Conservation (phyloP, 2,329 filamentous ascomycete species). For the Clonostachys rhizophaga region DNA sequence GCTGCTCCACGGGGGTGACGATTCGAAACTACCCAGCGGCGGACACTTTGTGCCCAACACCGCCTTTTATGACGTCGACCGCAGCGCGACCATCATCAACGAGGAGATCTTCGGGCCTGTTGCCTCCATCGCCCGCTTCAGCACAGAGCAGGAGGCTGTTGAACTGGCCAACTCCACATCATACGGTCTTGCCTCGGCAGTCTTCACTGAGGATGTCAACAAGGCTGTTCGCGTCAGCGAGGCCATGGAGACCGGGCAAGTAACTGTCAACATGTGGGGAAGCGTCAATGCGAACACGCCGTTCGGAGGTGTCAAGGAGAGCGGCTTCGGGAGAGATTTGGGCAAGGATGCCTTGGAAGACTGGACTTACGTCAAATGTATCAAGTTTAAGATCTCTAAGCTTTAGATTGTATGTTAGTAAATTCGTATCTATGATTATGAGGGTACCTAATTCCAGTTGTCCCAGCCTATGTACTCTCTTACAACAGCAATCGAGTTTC, state of each 20-base stretch:
- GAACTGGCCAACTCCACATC: slow-evolving; percentile 64
- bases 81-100: slow-evolving; percentile 31
- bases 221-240: slow-evolving; percentile 36
- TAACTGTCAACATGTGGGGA: slow-evolving; percentile 45
- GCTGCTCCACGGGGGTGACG: no score
- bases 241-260: slow-evolving; percentile 59
- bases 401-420: no score
- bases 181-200: slow-evolving; percentile 73
- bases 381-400: background rate
- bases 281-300: no score
- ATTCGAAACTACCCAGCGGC: no score
- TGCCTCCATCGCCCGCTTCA: slow-evolving; percentile 65
- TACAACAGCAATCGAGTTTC: no score
- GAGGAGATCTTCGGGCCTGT: slow-evolving; percentile 78
- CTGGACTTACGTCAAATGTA: background rate
- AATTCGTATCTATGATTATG: no score
- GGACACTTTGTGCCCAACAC: no score
- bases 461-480: no score
- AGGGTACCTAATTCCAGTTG: no score
- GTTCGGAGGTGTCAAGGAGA: background rate
- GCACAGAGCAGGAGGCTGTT: slow-evolving; percentile 69
- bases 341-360: background rate
- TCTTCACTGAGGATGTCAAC: slow-evolving; percentile 50
- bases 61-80: no score
- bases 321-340: background rate